Base-by-base conservation (phyloP, 129 eudicot species). In the Solidago caesia region DNA sequence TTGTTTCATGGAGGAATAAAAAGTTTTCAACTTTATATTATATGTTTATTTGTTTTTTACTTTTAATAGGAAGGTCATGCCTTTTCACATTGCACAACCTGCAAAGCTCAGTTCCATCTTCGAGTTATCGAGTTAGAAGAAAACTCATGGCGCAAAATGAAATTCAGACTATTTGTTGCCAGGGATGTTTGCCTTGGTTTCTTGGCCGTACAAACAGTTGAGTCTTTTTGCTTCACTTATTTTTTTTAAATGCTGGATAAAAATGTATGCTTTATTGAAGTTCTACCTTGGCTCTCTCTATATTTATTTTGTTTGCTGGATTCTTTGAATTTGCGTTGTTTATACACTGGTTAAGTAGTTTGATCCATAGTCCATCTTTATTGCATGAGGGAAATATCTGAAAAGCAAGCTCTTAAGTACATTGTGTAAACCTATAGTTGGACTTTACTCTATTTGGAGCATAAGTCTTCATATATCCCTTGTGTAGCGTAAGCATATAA, bases 101-200 rank as follows among this genome's bases (percentile, higher is more conserved):
- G 98, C 84, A 92, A 89, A 83, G 98, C 98, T 56, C 96, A 86
- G 76, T 92, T 87, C 75, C 96, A 92, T 82, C 92, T 92, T 55
- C 90, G 79, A 79, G 89, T 87, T 33, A 85, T 80, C 27, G 89
- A 75, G 27, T 72, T 79, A 73, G 95, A 89, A 79, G 92, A 85
- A 29, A 92, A 75, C 72, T 85, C 94, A 1, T 92, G 98, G 92
- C 88, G 96, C 68, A 92, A 85, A 74, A 65, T 92, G 33, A 92
- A 92, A 65, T 92, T 92, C 85, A 86, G 96, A 75, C 81, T 92
- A 29, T 89, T 92, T 79, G 98, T 92, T 70, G 92, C 98, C n/a
- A 82, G 96, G 67, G 98, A 92, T 79, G 87, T 92, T 16, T 76
- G 91, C 81, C 95, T 92, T 56, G 96, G 86, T 26, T 89, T 89